Conservation (phyloP, 495 filamentous ascomycete genomes). For the Pseudomonodictys pantanalensis region DNA sequence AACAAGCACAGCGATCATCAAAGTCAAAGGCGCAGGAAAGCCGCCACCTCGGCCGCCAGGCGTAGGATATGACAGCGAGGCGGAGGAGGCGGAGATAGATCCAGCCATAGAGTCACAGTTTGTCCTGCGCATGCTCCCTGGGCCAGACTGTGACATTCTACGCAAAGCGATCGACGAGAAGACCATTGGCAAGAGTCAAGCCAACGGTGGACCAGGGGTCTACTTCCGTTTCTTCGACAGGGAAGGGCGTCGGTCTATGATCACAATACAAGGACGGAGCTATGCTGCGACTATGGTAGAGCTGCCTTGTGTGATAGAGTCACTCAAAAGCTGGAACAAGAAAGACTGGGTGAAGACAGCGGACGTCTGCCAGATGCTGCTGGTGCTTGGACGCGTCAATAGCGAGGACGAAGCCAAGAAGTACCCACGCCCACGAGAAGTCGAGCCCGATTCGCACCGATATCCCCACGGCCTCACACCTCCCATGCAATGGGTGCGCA, state of each 20-base stretch:
- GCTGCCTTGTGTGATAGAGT: constrained; percentile 86
- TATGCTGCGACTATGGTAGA: constrained; percentile 86
- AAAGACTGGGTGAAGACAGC: constrained; percentile 88
- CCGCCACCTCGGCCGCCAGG: constrained; percentile 63
- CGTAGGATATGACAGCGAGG: constrained; percentile 96
- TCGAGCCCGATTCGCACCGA: constrained; percentile 62
- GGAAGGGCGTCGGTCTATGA: constrained; percentile 68
- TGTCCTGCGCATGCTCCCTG: constrained; percentile 82
- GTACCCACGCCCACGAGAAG: constrained; percentile 60
- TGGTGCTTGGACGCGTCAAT: constrained; percentile 68
- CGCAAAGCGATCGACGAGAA: constrained; percentile 66
- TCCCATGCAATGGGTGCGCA: constrained; percentile 81
- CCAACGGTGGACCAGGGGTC: constrained; percentile 65
- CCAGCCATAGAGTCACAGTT: constrained; percentile 85
- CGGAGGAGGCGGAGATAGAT: constrained; percentile 82
- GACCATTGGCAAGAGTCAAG: constrained; percentile 61
- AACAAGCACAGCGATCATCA: constrained; percentile 23
- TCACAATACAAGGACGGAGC: constrained; percentile 64
- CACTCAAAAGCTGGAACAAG: constrained; percentile 94
- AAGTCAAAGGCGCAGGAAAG: constrained; percentile 51
- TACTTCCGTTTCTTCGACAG: constrained; percentile 73
- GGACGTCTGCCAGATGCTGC: constrained; percentile 92
- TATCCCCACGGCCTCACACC: constrained; percentile 93
- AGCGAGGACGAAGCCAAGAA: constrained; percentile 72
- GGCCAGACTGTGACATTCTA: constrained; percentile 79